phyloP scores from a whole-genome alignment of 2,329 filamentous ascomycete species.

The Fusarium lateritium region DNA sequence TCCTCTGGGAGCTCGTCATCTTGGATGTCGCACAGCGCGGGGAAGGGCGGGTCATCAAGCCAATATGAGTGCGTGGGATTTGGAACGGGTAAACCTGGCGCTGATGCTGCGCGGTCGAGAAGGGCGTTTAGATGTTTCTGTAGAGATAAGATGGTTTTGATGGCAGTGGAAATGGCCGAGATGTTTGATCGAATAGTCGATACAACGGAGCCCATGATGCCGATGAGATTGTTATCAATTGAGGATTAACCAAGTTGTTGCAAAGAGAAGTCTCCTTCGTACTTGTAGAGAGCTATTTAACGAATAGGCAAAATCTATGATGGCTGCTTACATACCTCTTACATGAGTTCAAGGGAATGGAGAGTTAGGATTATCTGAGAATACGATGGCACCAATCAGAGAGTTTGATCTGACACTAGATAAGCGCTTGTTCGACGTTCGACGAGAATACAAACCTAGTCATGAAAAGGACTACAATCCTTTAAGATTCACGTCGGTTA shows the following conservation, averaged over 20 bases:
- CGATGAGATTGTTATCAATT: background rate
- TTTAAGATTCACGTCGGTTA: too few relatives aligned
- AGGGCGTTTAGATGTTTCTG: constrained; percentile 42
- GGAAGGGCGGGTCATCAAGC: constrained; percentile 61
- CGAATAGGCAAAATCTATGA: too few relatives aligned
- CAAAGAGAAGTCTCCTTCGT: too few relatives aligned
- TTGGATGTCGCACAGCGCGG: constrained; percentile 56
- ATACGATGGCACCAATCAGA: too few relatives aligned
- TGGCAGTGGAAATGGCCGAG: constrained; percentile 44
- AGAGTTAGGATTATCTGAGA: too few relatives aligned
- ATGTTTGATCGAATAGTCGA: constrained; percentile 48
- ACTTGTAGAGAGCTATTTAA: too few relatives aligned
- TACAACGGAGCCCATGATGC: constrained; percentile 53
- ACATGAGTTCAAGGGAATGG: too few relatives aligned
- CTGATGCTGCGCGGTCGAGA: constrained; percentile 49
- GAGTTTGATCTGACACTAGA: too few relatives aligned
- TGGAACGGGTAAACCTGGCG: constrained; percentile 59
- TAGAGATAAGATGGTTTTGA: constrained; percentile 31
- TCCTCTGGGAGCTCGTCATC: constrained; percentile 52
- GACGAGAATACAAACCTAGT: too few relatives aligned
- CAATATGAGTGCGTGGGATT: constrained; percentile 63
- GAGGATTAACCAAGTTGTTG: background rate
- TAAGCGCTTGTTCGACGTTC: too few relatives aligned
- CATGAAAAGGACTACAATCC: too few relatives aligned
- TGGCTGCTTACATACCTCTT: too few relatives aligned